Evolutionary conservation across 805 yeast genomes (phyloP), one percentile per base, ranked within the genome.

Genomic region (Ogataea parapolymorpha): DNA sequence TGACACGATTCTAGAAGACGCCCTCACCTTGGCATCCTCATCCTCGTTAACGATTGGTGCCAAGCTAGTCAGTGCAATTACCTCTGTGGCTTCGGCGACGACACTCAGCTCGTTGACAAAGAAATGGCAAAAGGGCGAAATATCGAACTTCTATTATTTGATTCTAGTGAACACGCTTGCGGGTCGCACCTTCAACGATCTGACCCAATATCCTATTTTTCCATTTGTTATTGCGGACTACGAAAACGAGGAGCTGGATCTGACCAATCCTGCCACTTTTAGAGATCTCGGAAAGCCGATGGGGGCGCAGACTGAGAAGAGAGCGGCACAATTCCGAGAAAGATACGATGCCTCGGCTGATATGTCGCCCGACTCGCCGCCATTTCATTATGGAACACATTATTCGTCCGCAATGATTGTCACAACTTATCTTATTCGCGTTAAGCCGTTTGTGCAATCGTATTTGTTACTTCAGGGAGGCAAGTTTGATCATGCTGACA

Each of bases 371-470:
- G 62, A 57, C 26, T 44, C 54, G 0, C 88, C 89, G 0, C 85
- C 95, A 0, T 88, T 88, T 61, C 95, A 88, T 58, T 88, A 88
- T 55, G 96, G 96, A 2, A 89, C 96, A 0, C 96, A 88, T 59
- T 88, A 88, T 57, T 87, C 95, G 0, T 85, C 95, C 0, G 95
- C 96, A 0, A 89, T 88, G 96, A 87, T 88, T 55, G 95, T 87
- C 2, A 74, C 95, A 0, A 83, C 93, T 0, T 88, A 75, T 51
- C 60, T 88, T 48, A 85, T 88, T 27, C 68, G 96, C 35, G 52
- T 88, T 18, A 75, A 81, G 47, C 96, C 96, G 0, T 85, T 79
- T 61, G 91, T 84, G 2, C 85, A 84, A 39, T 82, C 95, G 0
- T 87, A 84, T 54, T 61, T 86, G 30, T 56, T 85, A 14, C 63